These are phyloP conservation scores for Boletus sp. DNA, from an alignment of 768 basidiomycete genomes.

Conservation along the genomic window DNA sequence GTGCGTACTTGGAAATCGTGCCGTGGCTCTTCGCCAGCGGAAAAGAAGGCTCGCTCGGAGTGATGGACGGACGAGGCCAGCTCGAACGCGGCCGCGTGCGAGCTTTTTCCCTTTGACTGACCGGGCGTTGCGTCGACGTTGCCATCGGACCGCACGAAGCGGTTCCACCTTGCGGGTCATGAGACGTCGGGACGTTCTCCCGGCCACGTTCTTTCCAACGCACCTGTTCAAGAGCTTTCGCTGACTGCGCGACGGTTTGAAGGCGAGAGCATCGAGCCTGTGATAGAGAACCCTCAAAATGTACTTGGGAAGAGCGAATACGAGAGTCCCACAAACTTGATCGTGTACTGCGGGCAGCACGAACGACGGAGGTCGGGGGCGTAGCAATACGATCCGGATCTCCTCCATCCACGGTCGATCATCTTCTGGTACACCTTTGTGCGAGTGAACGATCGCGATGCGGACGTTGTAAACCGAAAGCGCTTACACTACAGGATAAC, in stretches of 20 bases:
- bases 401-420: conserved; percentile 84
- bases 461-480: not conserved
- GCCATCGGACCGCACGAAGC: conserved; percentile 53
- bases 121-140: conserved; percentile 21
- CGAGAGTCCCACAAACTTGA: conserved; percentile 54
- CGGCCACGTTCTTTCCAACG: not conserved
- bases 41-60: conserved; percentile 44
- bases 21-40: conserved; percentile 27
- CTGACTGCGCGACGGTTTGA: conserved; percentile 72
- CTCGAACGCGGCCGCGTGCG: conserved; percentile 32
- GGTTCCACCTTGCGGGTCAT: conserved; percentile 60
- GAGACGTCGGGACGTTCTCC: not conserved
- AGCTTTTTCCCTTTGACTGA: conserved; percentile 11
- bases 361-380: conserved; percentile 78
- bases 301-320: conserved; percentile 3
- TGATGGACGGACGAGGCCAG: conserved; percentile 52
- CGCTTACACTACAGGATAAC: conserved; percentile 52
- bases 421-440: conserved; percentile 72
- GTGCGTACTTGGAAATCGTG: conserved; percentile 63
- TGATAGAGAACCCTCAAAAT: conserved; percentile 15
- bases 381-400: conserved; percentile 83
- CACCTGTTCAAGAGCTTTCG: conserved; percentile 73
- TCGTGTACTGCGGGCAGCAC: conserved; percentile 95
- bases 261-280: conserved; percentile 66
- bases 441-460: conserved; percentile 3